phyloP scores from a whole-genome alignment of 2,329 filamentous ascomycete species.

The Xylaria sp. region DNA sequence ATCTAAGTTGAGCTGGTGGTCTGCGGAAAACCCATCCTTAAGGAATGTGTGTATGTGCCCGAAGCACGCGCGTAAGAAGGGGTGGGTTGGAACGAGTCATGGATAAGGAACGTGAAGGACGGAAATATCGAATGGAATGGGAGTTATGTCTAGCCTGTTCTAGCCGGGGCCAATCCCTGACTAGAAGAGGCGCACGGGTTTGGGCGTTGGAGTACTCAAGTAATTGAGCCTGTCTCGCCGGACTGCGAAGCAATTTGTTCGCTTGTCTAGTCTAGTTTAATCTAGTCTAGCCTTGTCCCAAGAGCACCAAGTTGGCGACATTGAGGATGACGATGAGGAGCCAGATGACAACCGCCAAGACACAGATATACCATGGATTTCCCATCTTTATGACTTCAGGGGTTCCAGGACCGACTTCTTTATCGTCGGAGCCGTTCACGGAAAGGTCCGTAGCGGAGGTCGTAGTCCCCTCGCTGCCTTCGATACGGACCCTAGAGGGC shows the following conservation, averaged over 20 bases:
- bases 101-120: neutral
- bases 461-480: constrained; percentile 43
- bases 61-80: neutral
- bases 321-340: constrained; percentile 78
- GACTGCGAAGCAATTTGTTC: neutral
- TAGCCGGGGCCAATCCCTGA: too few relatives aligned
- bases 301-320: constrained; percentile 59
- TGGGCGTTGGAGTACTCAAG: neutral
- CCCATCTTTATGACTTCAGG: constrained; percentile 68
- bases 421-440: constrained; percentile 13
- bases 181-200: neutral
- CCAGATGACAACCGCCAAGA: constrained; percentile 72
- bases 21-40: neutral
- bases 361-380: constrained; percentile 74
- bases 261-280: neutral
- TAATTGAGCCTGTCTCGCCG: neutral
- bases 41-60: constrained; percentile 2
- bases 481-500: constrained; percentile 51
- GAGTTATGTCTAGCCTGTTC: neutral
- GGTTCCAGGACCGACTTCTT: constrained; percentile 25
- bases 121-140: neutral
- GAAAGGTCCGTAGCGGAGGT: constrained; percentile 19
- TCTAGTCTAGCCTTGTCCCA: constrained; percentile 39
- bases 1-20: neutral
- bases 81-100: too few relatives aligned